Evolutionary conservation across 345 rosid genomes (phyloP).

Genomic region (Laguncularia racemosa): DNA sequence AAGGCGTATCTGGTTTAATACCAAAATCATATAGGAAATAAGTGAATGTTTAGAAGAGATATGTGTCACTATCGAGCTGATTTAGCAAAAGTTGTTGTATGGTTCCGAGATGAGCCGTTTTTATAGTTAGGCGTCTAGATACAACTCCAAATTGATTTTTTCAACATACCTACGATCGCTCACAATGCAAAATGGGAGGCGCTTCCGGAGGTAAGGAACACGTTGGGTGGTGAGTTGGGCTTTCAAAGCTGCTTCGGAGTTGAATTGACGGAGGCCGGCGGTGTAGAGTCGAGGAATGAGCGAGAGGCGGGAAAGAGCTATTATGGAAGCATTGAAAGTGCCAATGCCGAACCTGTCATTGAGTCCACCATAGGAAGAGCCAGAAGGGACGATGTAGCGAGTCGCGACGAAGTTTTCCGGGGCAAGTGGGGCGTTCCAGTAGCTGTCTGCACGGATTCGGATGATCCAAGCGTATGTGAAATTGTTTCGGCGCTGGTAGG

Average conservation of each 20-base stretch:
- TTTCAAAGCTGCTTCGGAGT: slow-evolving; percentile 79
- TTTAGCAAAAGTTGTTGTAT: no score
- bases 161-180: slow-evolving; percentile 39
- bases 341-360: slow-evolving; percentile 93
- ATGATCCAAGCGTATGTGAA: no score
- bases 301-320: slow-evolving; percentile 80
- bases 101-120: no score
- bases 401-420: slow-evolving; percentile 55
- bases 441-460: slow-evolving; percentile 7
- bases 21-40: no score
- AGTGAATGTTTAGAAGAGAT: no score
- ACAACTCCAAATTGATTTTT: no score
- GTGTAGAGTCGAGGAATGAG: slow-evolving; percentile 59
- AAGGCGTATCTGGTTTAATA: slow-evolving; percentile 12
- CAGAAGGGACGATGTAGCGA: slow-evolving; percentile 64
- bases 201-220: slow-evolving; percentile 31
- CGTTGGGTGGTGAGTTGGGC: slow-evolving; percentile 60
- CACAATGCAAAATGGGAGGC: slow-evolving; percentile 70
- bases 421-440: slow-evolving; percentile 61
- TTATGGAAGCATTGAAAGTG: slow-evolving; percentile 43
- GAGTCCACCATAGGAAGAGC: slow-evolving; percentile 84
- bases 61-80: no score
- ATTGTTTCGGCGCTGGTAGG: no score
- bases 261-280: slow-evolving; percentile 45
- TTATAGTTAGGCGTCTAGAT: no score